A percentile compares a stretch with the other conserved stretches of the same genome.
Evolutionary conservation across 2,329 filamentous ascomycete species (phyloP).

Genomic region (Aspergillus tamarii): DNA sequence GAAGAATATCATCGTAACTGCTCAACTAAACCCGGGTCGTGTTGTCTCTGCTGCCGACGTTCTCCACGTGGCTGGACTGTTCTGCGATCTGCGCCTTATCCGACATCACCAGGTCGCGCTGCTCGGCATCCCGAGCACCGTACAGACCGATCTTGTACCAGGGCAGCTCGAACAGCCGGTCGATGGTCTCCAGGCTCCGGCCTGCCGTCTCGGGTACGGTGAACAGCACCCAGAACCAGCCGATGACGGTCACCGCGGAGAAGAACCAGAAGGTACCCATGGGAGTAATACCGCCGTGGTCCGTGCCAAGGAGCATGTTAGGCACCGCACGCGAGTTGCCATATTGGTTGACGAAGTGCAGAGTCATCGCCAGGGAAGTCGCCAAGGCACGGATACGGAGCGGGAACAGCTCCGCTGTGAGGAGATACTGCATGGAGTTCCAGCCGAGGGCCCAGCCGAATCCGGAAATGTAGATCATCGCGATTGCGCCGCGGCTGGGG

Average conservation of each 20-base stretch:
- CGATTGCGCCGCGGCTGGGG: slow-evolving; percentile 66
- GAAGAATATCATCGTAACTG: not conserved
- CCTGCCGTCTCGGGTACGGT: slow-evolving; percentile 74
- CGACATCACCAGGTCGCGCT: slow-evolving; percentile 28
- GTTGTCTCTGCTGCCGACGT: slow-evolving; percentile 15
- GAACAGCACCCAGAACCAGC: slow-evolving; percentile 71
- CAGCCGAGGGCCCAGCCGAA: slow-evolving; percentile 72
- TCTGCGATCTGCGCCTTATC: slow-evolving; percentile 30
- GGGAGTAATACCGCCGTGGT: slow-evolving; percentile 48
- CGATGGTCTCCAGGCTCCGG: slow-evolving; percentile 61
- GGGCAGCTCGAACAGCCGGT: slow-evolving; percentile 70
- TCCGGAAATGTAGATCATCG: slow-evolving; percentile 72
- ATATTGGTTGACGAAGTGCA: slow-evolving; percentile 80
- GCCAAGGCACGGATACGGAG: slow-evolving; percentile 72
- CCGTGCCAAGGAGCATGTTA: slow-evolving; percentile 65
- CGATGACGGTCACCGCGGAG: slow-evolving; percentile 67
- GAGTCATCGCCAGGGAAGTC: slow-evolving; percentile 73
- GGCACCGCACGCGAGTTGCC: slow-evolving; percentile 76
- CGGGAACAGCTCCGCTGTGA: slow-evolving; percentile 78
- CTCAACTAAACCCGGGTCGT: slow-evolving; percentile 21
- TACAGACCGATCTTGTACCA: slow-evolving; percentile 72
- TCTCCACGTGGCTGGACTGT: slow-evolving; percentile 5
- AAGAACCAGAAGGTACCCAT: slow-evolving; percentile 81
- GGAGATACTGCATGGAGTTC: slow-evolving; percentile 78
- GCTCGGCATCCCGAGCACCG: slow-evolving; percentile 35